phyloP scores from a whole-genome alignment of 306 rosid species.

The Malus sylvestris region DNA sequence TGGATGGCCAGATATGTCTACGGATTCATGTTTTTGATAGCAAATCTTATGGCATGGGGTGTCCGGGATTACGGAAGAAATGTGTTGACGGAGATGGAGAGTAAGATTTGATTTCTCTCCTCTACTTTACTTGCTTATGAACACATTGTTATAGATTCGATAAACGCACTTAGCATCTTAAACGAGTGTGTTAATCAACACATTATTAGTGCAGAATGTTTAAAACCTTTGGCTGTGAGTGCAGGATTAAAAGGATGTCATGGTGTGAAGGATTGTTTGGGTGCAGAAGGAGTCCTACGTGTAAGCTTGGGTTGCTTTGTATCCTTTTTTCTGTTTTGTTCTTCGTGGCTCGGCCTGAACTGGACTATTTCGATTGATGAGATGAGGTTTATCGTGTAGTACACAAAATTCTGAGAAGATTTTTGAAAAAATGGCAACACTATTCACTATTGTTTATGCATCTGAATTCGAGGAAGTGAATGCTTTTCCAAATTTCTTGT shows the following conservation, averaged over 20 bases:
- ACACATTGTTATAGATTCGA: not conserved
- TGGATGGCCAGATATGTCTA: slow-evolving; percentile 96
- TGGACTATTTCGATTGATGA: not conserved
- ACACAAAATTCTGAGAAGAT: no score
- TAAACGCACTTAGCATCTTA: not conserved
- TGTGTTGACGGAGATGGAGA: slow-evolving; percentile 51
- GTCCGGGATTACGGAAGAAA: slow-evolving; percentile 66
- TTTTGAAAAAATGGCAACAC: no score
- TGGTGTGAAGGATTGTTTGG: slow-evolving; percentile 62
- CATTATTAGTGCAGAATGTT: not conserved
- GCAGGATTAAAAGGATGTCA: slow-evolving; percentile 71
- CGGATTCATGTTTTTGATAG: slow-evolving; percentile 60
- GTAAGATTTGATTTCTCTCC: slow-evolving; percentile 29
- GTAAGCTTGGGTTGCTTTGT: slow-evolving; percentile 97
- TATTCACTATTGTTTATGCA: no score
- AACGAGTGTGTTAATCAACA: not conserved
- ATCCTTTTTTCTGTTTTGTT: slow-evolving; percentile 45
- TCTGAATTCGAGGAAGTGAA: no score
- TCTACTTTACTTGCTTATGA: slow-evolving; percentile 3
- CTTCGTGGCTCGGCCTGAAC: not conserved
- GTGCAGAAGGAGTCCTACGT: slow-evolving; percentile 88
- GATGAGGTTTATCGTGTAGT: no score
- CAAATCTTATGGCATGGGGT: slow-evolving; percentile 86
- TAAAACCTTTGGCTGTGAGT: slow-evolving; percentile 7
- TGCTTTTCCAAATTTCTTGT: not conserved